Evolutionary conservation across 345 rosid species (phyloP).

Genomic region (Gossypium anomalum): DNA sequence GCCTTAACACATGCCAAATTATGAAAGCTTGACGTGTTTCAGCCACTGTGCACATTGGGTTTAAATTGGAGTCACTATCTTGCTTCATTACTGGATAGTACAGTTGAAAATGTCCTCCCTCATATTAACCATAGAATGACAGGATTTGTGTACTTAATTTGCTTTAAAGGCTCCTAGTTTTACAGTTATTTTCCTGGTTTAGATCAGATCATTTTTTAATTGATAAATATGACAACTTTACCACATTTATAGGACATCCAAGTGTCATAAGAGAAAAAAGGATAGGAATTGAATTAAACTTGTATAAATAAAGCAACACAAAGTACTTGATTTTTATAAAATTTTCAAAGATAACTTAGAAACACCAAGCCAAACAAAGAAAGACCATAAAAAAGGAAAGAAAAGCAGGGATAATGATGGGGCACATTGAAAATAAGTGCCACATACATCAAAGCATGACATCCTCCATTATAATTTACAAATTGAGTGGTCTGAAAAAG

Average conservation of each 20-base stretch:
- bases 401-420: slow-evolving; percentile 10
- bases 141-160: not conserved
- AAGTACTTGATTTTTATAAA: slow-evolving; percentile 1
- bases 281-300: not conserved
- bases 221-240: not conserved
- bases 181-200: not conserved
- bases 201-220: not conserved
- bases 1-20: not conserved
- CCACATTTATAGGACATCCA: not conserved
- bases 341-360: not conserved
- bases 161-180: not conserved
- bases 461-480: slow-evolving; percentile 16
- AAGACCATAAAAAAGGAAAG: not conserved
- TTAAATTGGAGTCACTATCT: not conserved
- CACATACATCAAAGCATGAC: not conserved
- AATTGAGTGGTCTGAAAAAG: slow-evolving; percentile 5
- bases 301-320: not conserved
- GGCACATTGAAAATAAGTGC: slow-evolving; percentile 24
- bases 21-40: not conserved
- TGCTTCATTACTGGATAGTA: not conserved
- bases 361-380: not conserved
- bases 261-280: not conserved
- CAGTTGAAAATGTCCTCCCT: too few species aligned
- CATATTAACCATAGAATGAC: not conserved
- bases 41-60: not conserved